Conservation (phyloP, 441 rosid species). For the Brassica balearica region DNA sequence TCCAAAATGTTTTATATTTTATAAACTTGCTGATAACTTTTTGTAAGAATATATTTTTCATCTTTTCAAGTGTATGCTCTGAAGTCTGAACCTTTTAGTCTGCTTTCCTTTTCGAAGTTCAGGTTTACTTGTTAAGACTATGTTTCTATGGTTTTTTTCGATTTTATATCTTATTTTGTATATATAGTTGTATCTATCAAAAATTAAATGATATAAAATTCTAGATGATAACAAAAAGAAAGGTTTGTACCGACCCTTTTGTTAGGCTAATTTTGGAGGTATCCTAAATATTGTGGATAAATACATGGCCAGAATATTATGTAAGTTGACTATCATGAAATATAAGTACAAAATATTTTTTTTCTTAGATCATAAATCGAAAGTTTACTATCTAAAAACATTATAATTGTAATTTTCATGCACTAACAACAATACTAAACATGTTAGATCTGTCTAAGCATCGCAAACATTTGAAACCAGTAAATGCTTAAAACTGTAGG, state of each 20-base stretch:
- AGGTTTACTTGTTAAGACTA: no score
- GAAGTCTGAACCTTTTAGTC: no score
- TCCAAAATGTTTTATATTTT: no score
- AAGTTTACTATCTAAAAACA: no score
- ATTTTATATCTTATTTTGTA: no score
- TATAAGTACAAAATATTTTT: background rate
- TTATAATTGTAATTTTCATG: background rate
- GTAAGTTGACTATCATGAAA: background rate
- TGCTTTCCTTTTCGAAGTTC: no score
- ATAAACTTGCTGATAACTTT: no score
- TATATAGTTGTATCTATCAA: no score
- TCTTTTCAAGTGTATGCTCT: no score
- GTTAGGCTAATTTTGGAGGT: constrained; percentile 1
- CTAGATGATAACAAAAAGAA: background rate
- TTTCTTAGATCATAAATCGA: no score
- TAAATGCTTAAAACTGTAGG: background rate
- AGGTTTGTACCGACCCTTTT: background rate
- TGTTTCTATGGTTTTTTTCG: no score
- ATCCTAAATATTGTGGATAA: constrained; percentile 1
- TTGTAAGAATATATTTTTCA: no score
- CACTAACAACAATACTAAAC: background rate
- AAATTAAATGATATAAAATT: background rate
- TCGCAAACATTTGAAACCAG: background rate
- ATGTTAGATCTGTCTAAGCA: background rate
- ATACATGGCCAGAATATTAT: background rate